phyloP scores from a whole-genome alignment of 2,329 filamentous ascomycete genomes.

The Epichloe uncinata region DNA sequence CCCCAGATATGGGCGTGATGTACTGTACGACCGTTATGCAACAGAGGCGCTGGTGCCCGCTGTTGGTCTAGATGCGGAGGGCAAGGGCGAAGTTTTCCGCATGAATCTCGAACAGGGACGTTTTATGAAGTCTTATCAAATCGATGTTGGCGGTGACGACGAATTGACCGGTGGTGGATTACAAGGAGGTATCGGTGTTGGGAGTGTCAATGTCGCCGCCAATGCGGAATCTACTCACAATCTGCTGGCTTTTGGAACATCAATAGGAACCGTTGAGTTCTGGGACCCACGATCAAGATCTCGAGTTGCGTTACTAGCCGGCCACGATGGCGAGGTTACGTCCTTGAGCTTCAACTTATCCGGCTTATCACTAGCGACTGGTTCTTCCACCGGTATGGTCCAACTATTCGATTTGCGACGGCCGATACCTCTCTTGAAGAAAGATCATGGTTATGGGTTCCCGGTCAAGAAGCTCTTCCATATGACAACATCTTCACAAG shows the following conservation, averaged over 20 bases:
- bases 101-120: conserved; percentile 83
- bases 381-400: conserved; percentile 76
- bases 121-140: conserved; percentile 87
- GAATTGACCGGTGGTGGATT: conserved; percentile 55
- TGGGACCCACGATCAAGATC: conserved; percentile 84
- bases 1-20: conserved; percentile 81
- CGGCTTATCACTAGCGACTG: conserved; percentile 73
- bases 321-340: conserved; percentile 61
- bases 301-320: conserved; percentile 62
- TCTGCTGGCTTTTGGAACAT: conserved; percentile 84
- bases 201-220: conserved; percentile 75
- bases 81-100: conserved; percentile 82
- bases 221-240: conserved; percentile 85
- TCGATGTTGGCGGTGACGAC: conserved; percentile 82
- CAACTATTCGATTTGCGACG: conserved; percentile 88
- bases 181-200: conserved; percentile 75
- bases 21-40: conserved; percentile 69
- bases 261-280: conserved; percentile 89
- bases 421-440: conserved; percentile 71
- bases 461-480: conserved; percentile 74
- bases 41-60: conserved; percentile 79
- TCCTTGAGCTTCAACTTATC: conserved; percentile 76
- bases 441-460: conserved; percentile 93
- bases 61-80: conserved; percentile 75
- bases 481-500: conserved; percentile 56